Base-by-base conservation (phyloP, 129 eudicot genomes). In the Ambrosia artemisiifolia region DNA sequence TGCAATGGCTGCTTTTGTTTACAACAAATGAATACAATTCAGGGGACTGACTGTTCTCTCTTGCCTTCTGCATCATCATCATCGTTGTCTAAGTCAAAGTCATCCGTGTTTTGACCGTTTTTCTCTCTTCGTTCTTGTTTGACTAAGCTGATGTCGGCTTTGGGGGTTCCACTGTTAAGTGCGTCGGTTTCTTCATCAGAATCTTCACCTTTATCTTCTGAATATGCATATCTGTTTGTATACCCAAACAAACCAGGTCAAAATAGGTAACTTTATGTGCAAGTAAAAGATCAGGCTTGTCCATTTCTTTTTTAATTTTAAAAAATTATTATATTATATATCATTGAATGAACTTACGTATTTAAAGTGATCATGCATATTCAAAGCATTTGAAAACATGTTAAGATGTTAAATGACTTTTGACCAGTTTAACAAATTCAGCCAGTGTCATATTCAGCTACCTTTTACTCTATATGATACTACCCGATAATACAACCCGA, bases 111-210 rank as follows among this genome's bases (percentile, higher is more conserved):
- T 42, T 77, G 82, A 50, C 65, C 79, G 12, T 55, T 71, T 38
- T 61, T 80, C 50, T 82, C 92, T 46, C 77, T 71, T 69, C 82
- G 82, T 46, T 83, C 87, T 28, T 81, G 95, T 72, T 85, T 82
- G 48, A 95, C 97, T 78, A 95, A 74, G 82, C 87, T 67, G 71
- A 95, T 81, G 74, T 87, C 90, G 11, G 96, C 96, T 55, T 84
- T 76, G 5, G 95, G 78, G 55, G 85, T 47, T 66, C 86, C 91
- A 33, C 78, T 81, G 71, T 73, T 70, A 19, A 95, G 82, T 33
- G 97, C 82, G 83, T 95, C 91, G 6, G 77, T 75, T 95, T 88
- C 99, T 75, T 94, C 96, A 32, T 88, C 92, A 12, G 77, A 83
- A 60, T 88, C 92, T 11, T 82, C 94, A 38, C 85, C 97, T 83